phyloP scores from a whole-genome alignment of 371 early-diverging fungal species.

The Mycotypha africana region DNA sequence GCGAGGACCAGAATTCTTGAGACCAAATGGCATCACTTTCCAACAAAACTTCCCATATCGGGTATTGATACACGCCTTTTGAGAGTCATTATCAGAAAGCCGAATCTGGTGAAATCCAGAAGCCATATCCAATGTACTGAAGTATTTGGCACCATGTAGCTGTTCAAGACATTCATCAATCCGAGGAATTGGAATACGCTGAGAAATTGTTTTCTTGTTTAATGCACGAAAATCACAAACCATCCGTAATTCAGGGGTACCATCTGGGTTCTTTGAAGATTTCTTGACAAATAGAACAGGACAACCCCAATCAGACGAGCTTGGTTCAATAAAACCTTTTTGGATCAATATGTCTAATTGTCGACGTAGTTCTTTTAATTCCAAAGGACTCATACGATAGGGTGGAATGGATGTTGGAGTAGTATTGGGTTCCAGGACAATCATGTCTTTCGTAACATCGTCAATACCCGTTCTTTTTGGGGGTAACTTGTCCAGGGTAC shows the following conservation, averaged over 20 bases:
- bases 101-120: constrained; percentile 36
- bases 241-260: constrained; percentile 40
- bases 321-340: constrained; percentile 15
- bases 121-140: constrained; percentile 45
- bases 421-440: constrained; percentile 4
- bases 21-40: not conserved
- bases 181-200: constrained; percentile 38
- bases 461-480: not conserved
- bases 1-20: not conserved
- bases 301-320: constrained; percentile 16
- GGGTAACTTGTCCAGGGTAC: not conserved
- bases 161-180: constrained; percentile 43
- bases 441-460: not conserved
- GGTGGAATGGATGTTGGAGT: not conserved
- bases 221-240: constrained; percentile 32
- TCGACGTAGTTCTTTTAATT: constrained; percentile 4
- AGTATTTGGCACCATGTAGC: constrained; percentile 22
- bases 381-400: constrained; percentile 19
- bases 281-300: constrained; percentile 51
- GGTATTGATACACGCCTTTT: constrained; percentile 32
- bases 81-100: constrained; percentile 13
- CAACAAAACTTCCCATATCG: constrained; percentile 28
- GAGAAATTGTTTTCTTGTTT: constrained; percentile 37
- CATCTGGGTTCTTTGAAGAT: constrained; percentile 51
- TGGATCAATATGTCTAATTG: constrained; percentile 7